Conservation (phyloP, 2,329 filamentous ascomycete genomes). For the Sphaerulina vaccinii region DNA sequence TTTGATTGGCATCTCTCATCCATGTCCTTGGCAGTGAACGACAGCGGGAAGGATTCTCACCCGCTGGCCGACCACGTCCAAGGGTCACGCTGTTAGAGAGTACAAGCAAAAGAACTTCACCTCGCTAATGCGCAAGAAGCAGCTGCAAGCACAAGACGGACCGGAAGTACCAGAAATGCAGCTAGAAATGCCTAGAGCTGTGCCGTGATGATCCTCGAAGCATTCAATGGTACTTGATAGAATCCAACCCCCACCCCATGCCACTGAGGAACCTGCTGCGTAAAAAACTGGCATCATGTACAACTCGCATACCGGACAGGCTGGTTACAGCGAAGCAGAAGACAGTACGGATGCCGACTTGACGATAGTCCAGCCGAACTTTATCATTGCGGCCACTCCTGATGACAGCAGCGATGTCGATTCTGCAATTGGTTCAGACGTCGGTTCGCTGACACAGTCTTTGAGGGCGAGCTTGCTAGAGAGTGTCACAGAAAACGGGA, state of each 20-base stretch:
- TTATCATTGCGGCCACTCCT: not conserved
- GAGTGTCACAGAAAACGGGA: conserved; percentile 14
- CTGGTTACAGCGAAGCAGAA: not conserved
- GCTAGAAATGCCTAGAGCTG: not conserved
- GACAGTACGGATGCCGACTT: conserved; percentile 1
- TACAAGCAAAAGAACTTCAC: too few species aligned
- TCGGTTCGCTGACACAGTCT: conserved; percentile 5
- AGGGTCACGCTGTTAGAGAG: not conserved
- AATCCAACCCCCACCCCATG: not conserved
- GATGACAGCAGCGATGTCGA: conserved; percentile 10
- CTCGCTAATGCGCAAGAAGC: too few species aligned
- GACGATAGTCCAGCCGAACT: conserved; percentile 2
- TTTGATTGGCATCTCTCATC: not conserved
- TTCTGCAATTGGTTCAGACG: conserved; percentile 8
- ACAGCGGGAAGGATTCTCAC: not conserved
- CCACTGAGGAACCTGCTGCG: not conserved
- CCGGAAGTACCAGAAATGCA: not conserved
- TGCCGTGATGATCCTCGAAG: not conserved
- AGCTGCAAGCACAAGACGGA: not conserved
- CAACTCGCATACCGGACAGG: not conserved
- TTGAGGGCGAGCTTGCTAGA: conserved; percentile 6
- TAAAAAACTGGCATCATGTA: not conserved
- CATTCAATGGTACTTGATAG: not conserved
- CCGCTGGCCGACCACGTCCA: not conserved
- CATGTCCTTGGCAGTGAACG: not conserved